These are phyloP conservation scores for Eragrostis curvula DNA, from an alignment of 176 grass and related monocot species.

Conservation along the genomic window DNA sequence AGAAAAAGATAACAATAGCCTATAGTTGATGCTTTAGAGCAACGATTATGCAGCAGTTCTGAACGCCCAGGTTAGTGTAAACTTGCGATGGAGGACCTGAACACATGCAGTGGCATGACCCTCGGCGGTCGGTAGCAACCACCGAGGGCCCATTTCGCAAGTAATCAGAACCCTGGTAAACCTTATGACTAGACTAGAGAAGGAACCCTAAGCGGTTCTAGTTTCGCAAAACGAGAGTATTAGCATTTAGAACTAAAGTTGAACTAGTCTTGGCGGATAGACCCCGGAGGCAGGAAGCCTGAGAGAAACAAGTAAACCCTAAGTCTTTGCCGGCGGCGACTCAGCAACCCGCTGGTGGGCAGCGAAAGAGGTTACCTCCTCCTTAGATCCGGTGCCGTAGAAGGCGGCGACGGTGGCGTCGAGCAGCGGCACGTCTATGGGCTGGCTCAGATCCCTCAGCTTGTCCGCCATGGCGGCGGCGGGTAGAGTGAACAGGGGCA, in stretches of 20 bases:
- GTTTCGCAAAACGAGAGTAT: not conserved
- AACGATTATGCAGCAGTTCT: not conserved
- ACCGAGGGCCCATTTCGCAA: not conserved
- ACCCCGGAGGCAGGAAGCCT: not conserved
- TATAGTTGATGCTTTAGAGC: too few species aligned
- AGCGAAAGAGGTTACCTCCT: conserved; percentile 66
- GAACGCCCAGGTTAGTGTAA: not conserved
- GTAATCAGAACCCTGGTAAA: conserved; percentile 32
- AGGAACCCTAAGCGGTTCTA: not conserved
- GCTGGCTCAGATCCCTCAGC: conserved; percentile 97
- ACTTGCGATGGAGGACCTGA: not conserved
- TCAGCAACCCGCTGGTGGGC: not conserved
- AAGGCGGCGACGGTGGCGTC: conserved; percentile 97
- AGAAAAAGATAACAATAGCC: too few species aligned
- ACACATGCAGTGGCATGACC: not conserved
- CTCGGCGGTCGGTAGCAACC: not conserved
- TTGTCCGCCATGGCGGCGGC: conserved; percentile 80
- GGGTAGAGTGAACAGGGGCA: not conserved
- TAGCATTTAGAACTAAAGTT: not conserved
- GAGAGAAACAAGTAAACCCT: conserved; percentile 45
- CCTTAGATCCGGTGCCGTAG: conserved; percentile 99
- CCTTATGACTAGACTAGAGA: not conserved
- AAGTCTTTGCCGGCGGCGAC: not conserved
- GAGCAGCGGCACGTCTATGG: conserved; percentile 86
- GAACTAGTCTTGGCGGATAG: too few species aligned